Base-by-base conservation (phyloP, 306 rosid species). In the Benincasa hispida region DNA sequence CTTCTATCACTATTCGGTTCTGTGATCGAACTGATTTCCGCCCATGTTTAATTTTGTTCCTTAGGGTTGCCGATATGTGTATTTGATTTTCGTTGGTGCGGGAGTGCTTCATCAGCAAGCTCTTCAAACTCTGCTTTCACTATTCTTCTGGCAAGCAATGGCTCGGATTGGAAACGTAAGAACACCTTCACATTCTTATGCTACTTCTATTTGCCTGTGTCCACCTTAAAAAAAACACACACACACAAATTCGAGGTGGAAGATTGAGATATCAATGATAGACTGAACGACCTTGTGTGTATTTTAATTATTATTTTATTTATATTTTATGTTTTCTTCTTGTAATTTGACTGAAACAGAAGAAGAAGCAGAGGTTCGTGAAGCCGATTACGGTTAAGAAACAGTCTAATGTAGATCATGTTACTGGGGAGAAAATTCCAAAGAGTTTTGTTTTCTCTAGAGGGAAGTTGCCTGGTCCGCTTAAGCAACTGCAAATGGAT, bases 401-500 rank as follows among this genome's bases (percentile, higher is more conserved):
- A 42, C 88, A 86, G 76, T 78, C 88, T 0, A 81, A 62, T 25
- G 97, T 95, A 73, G 99, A 95, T 80, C 97, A 90, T 58, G 83
- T 95, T 42, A 90, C 98, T 0, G 99, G 99, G 62, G 90, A 90
- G 88, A 94, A 94, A 83, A 89, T 94, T 66, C 99, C 99, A 0
- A 89, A 85, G 79, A 94, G 97, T 84, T 88, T 92, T 76, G 97
- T 92, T 65, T 90, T 94, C 80, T 74, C 92, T 0, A 84, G 97
- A 81, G 97, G 96, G 59, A 92, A 87, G 82, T 77, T 94, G 76
- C 96, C 99, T 67, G 92, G 81, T 77, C 82, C 98, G 74, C 95
- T 94, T 69, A 90, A 67, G 87, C 96, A 90, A 53, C 96, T 92
- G 79, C 91, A 92, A 74, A 86, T 87, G 89, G 99, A 95, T 83